Conservation (phyloP, 306 rosid species). For the Nissolia schottii region DNA sequence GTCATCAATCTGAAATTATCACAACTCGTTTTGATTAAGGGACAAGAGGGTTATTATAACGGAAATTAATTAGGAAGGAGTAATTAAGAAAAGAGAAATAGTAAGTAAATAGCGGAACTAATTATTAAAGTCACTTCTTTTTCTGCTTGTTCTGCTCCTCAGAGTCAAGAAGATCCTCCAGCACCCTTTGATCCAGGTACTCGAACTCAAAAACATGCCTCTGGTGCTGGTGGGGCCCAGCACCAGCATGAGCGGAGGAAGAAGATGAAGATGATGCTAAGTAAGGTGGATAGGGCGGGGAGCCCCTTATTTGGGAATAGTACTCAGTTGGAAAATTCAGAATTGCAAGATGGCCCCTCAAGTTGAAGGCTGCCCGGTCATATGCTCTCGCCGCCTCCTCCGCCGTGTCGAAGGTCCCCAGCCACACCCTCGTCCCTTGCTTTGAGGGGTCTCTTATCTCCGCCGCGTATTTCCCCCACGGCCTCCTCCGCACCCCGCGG, state of each 20-base stretch:
- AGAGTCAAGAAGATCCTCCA: conserved; percentile 75
- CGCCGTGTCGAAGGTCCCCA: conserved; percentile 83
- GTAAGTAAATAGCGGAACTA: too few relatives aligned
- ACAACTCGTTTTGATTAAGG: too few relatives aligned
- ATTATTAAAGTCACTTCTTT: conserved; percentile 9
- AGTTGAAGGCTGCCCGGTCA: conserved; percentile 69
- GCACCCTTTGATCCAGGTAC: conserved; percentile 60
- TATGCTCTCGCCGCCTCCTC: conserved; percentile 85
- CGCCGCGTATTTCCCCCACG: conserved; percentile 90
- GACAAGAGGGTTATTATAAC: too few relatives aligned
- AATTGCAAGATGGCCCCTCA: conserved; percentile 74
- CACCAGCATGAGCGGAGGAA: conserved; percentile 15
- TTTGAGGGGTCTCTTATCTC: conserved; percentile 75
- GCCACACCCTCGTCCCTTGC: conserved; percentile 73
- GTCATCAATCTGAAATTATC: too few relatives aligned
- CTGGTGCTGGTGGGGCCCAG: conserved; percentile 23
- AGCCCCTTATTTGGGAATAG: conserved; percentile 49
- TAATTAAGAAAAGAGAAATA: background rate
- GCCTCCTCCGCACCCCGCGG: conserved; percentile 69
- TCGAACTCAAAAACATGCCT: conserved; percentile 62
- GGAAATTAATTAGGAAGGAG: too few relatives aligned
- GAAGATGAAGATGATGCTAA: conserved; percentile 24
- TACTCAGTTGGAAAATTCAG: conserved; percentile 78
- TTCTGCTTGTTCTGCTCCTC: conserved; percentile 46
- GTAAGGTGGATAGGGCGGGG: conserved; percentile 63